Conservation (phyloP, 2,329 filamentous ascomycete species). For the Blumeriella jaapii region DNA sequence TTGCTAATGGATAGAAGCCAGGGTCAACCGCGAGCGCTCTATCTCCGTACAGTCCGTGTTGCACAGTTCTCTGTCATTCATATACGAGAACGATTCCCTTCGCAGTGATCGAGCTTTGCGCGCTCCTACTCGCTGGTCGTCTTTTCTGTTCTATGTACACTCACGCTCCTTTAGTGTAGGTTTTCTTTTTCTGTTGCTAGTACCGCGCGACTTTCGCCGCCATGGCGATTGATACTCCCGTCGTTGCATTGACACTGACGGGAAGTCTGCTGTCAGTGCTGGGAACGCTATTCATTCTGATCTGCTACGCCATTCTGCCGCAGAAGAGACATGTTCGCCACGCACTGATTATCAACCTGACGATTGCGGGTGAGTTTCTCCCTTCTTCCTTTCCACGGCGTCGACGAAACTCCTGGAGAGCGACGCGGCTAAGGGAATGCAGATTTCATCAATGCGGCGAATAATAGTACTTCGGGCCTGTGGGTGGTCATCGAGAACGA, state of each 20-base stretch:
- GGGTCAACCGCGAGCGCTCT: no score
- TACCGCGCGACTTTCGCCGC: background rate
- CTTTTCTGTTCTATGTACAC: no score
- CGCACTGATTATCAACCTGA: slow-evolving; percentile 6
- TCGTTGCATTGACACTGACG: slow-evolving; percentile 2
- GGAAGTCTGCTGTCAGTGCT: slow-evolving; percentile 3
- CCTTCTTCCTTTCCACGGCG: background rate
- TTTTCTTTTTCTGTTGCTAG: background rate
- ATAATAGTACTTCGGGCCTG: slow-evolving; percentile 3
- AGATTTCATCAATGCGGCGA: slow-evolving; percentile 5
- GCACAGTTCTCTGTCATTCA: no score
- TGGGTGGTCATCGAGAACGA: slow-evolving; percentile 2
- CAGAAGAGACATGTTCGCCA: slow-evolving; percentile 7
- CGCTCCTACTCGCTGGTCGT: no score
- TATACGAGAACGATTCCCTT: no score
- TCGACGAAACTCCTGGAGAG: background rate
- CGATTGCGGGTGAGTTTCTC: slow-evolving; percentile 3
- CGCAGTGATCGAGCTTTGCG: no score
- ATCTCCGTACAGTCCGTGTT: no score
- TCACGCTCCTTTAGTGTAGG: background rate
- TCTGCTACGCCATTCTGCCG: slow-evolving; percentile 4
- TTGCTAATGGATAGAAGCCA: no score
- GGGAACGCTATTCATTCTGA: slow-evolving; percentile 3
- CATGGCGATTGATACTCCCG: background rate
- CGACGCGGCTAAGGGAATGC: background rate